Conservation (phyloP, 2,329 filamentous ascomycete species). For the Orbilia ellipsospora region DNA sequence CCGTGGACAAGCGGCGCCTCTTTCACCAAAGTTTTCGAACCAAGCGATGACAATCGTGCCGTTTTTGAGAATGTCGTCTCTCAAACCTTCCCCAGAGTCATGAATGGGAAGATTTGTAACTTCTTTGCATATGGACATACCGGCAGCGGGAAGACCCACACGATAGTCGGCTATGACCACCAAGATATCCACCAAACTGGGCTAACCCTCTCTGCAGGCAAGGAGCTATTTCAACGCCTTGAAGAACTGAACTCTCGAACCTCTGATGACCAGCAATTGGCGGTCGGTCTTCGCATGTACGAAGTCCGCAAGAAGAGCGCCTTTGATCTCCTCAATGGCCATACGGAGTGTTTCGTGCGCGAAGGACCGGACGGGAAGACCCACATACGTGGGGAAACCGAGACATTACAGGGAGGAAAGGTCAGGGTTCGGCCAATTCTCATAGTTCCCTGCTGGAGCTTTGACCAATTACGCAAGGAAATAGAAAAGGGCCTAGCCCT, state of each 20-base stretch:
- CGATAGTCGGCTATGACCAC: slow-evolving; percentile 64
- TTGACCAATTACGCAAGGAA: slow-evolving; percentile 60
- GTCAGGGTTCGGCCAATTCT: slow-evolving; percentile 64
- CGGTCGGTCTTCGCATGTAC: slow-evolving; percentile 63
- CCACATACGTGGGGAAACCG: slow-evolving; percentile 64
- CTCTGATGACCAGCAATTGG: slow-evolving; percentile 58
- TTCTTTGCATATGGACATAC: slow-evolving; percentile 65
- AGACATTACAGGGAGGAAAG: slow-evolving; percentile 63
- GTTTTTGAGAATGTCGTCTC: slow-evolving; percentile 60
- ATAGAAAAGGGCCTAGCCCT: slow-evolving; percentile 60
- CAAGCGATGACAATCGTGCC: slow-evolving; percentile 56
- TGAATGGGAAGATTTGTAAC: slow-evolving; percentile 62
- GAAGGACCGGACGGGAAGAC: slow-evolving; percentile 63
- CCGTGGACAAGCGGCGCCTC: slow-evolving; percentile 57
- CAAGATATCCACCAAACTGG: slow-evolving; percentile 61
- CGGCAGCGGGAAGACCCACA: slow-evolving; percentile 64
- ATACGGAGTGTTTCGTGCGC: slow-evolving; percentile 63
- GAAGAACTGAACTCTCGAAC: slow-evolving; percentile 58
- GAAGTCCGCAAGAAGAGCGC: slow-evolving; percentile 64
- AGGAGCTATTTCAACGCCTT: slow-evolving; percentile 59
- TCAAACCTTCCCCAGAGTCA: slow-evolving; percentile 61
- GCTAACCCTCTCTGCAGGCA: slow-evolving; percentile 62
- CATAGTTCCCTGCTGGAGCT: slow-evolving; percentile 61
- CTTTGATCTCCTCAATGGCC: slow-evolving; percentile 63
- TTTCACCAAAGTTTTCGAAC: slow-evolving; percentile 60